Evolutionary conservation across 768 basidiomycete species (phyloP).

Genomic region (Lentinula sp.): DNA sequence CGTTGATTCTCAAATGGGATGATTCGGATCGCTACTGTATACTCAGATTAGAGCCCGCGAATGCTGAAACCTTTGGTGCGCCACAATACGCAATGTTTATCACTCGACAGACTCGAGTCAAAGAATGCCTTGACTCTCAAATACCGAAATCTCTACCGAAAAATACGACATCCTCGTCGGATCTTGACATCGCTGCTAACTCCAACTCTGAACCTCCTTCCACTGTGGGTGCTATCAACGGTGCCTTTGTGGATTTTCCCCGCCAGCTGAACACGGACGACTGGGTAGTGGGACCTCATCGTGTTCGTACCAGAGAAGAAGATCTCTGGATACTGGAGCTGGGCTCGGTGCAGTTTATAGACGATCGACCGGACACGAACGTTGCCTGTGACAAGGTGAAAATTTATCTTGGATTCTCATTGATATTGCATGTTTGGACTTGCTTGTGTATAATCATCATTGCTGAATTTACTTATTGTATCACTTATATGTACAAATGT

Average conservation of each 20-base stretch:
- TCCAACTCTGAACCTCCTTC: background rate
- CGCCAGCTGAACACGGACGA: background rate
- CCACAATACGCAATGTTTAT: background rate
- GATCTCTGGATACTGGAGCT: background rate
- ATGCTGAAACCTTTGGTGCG: background rate
- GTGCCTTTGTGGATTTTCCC: too few species aligned
- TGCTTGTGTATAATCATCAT: background rate
- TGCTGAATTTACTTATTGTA: too few species aligned
- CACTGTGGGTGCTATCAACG: background rate
- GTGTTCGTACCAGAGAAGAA: background rate
- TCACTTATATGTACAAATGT: too few species aligned
- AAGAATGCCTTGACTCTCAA: background rate
- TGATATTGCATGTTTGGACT: background rate
- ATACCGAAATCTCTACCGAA: background rate
- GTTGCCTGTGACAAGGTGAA: constrained; percentile 1
- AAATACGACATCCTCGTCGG: background rate
- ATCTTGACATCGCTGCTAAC: background rate
- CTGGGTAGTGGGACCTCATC: background rate
- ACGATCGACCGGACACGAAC: background rate
- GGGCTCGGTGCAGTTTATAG: background rate
- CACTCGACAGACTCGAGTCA: background rate
- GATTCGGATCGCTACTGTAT: constrained; percentile 3
- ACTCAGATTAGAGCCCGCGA: background rate
- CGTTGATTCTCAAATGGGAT: constrained; percentile 3
- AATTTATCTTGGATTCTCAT: background rate